Evolutionary conservation across 1,139 yeast species (phyloP), one percentile per base, ranked within the genome.

Genomic region (Wickerhamomyces sp.): DNA sequence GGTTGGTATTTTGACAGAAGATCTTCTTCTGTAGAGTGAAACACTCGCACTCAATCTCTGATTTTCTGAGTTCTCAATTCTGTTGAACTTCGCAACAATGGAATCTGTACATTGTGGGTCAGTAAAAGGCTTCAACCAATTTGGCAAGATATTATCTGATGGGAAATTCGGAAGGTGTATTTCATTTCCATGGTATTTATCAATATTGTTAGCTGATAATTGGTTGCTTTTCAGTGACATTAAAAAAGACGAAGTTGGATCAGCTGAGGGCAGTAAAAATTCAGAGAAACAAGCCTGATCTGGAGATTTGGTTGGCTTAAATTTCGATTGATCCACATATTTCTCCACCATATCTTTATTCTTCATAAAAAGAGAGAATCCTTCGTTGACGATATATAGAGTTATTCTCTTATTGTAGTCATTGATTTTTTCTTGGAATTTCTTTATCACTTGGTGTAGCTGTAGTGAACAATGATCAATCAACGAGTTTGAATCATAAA

Each of bases 31-130:
- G 31, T 46, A 41, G 31, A 48, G 37, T 17, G 48, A 41, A 4
- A 63, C 56, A 39, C 67, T 70, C 35, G 63, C 56, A 39, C 67
- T 70, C 35, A 78, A 59, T 44, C 84, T 61, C 14, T 63, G 54
- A 44, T 68, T 70, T 52, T 79, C 86, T 37, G 68, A 53, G 28
- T 59, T 60, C 58, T 78, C 83, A 42, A 77, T 71, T 42, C 65
- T 70, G 40, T 62, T 58, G 48, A 76, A 74, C 41, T 72, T 65
- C 10, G 55, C 45, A 17, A 64, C 55, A 36, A 78, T 56, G 16
- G 62, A 52, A 3, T 57, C 55, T n/a, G 67, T 56, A 1, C 70
- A 61, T 4, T 54, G 56, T n/a, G 60, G 54, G 25, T 59, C 46
- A 1, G 61, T 50, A 32, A 67, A 62, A 12, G 62, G 64, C 30